Evolutionary conservation across 108 stramenopile genomes (phyloP).

Genomic region (Cylindrotheca fusiformis): DNA sequence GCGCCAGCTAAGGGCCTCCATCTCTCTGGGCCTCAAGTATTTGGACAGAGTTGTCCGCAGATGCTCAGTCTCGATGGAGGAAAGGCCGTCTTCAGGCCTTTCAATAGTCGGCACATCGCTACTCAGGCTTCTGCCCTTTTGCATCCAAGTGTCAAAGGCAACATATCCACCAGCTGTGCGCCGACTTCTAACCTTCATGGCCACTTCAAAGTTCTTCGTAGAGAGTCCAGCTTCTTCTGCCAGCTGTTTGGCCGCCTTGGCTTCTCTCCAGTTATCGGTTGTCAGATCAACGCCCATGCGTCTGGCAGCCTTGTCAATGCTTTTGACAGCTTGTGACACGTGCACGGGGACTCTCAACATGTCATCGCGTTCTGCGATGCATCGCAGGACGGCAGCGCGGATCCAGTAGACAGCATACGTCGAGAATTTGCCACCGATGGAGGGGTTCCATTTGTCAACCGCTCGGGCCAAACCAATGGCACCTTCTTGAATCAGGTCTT

Average conservation of each 20-base stretch:
- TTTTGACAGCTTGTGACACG: slow-evolving; percentile 50
- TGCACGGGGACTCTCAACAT: slow-evolving; percentile 66
- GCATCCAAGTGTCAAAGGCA: slow-evolving; percentile 53
- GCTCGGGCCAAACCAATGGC: slow-evolving; percentile 86
- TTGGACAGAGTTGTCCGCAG: slow-evolving; percentile 52
- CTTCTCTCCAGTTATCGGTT: slow-evolving; percentile 29
- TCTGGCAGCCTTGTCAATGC: slow-evolving; percentile 57
- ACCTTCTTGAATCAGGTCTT: slow-evolving; percentile 92
- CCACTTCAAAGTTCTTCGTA: slow-evolving; percentile 34
- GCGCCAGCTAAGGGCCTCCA: slow-evolving; percentile 73
- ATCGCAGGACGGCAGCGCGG: slow-evolving; percentile 79
- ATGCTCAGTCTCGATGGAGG: slow-evolving; percentile 35
- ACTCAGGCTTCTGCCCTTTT: slow-evolving; percentile 30
- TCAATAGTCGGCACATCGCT: slow-evolving; percentile 11
- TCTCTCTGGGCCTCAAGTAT: slow-evolving; percentile 67
- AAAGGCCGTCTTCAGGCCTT: not conserved
- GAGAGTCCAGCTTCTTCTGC: slow-evolving; percentile 47
- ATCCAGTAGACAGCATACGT: slow-evolving; percentile 97
- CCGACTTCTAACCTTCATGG: slow-evolving; percentile 34
- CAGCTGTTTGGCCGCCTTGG: slow-evolving; percentile 32
- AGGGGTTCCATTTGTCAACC: slow-evolving; percentile 87
- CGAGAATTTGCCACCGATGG: slow-evolving; percentile 70
- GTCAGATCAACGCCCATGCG: slow-evolving; percentile 48
- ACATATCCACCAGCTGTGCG: slow-evolving; percentile 37
- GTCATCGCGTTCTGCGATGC: slow-evolving; percentile 84